Base-by-base conservation (phyloP, 148 eudicot genomes). In the Camellia lanceoleosa region DNA sequence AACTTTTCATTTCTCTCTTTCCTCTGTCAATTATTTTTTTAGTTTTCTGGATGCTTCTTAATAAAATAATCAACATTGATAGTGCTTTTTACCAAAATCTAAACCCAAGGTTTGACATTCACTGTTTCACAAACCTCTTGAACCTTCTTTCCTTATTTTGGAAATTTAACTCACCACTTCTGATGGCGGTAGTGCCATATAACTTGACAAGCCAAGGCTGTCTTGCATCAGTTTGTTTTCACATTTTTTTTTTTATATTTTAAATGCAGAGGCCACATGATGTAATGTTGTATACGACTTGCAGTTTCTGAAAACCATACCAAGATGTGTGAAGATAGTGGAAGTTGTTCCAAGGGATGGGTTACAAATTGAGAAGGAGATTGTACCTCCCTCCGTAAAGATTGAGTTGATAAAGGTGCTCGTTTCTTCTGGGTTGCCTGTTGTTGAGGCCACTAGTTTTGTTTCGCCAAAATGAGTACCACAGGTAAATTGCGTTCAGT, bases 401-500 rank as follows among this genome's bases (percentile, higher is more conserved):
- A 88, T 95, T 86, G 86, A 92, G 77, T 80, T 95, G 81, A 95
- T 95, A 83, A 92, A 91, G 88, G 89, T 89, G 97, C 89, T 95
- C 60, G 97, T 90, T 73, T 88, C 92, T 79, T 88, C 97, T 15
- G 97, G 99, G 54, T 84, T 95, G 82, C 89, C 96, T 77, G 94
- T 95, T 81, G 97, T 95, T 77, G 99, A 95, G 84, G 98, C 97
- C 69, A 95, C 98, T 74, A 95, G 98, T 82, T 95, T 94, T 80
- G 97, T 94, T 71, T 95, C 98, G 30, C 98, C 97, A 42, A 95
- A 93, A 89, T 95, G 98, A 97, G 98, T 95, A 71, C 98, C 97
- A 72, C 98, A 95, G 89, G 98, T 93, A 87, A 47, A 75, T 74
- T 66, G 20, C 23, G 47, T 42, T 43, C 4, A 15, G 5, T 71